Percentiles rank a stretch among this genome's conserved stretches.
These are phyloP conservation scores for Mortierella sp. DNA, from an alignment of 371 early-diverging fungal species.

Conservation along the genomic window DNA sequence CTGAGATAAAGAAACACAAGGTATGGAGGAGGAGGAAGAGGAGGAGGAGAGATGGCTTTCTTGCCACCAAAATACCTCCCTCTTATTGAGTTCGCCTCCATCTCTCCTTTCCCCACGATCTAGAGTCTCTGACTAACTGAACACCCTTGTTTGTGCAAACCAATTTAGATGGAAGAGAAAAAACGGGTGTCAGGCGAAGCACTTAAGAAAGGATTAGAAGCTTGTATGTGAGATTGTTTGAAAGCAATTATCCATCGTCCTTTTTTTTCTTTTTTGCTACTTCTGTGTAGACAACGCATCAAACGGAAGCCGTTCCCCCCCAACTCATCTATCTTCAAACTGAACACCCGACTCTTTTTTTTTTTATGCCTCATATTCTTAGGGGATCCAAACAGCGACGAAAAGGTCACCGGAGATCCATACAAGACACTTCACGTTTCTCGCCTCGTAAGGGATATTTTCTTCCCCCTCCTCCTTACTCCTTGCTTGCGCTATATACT, in stretches of 20 bases:
- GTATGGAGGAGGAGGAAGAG: conserved; percentile 48
- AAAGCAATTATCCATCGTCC: background rate
- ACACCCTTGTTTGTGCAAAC: background rate
- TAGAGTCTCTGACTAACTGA: background rate
- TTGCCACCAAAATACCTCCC: background rate
- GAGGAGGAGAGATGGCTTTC: background rate
- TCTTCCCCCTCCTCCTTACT: no score
- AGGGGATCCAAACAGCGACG: conserved; percentile 80
- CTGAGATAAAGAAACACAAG: conserved; percentile 76
- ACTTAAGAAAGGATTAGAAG: conserved; percentile 62
- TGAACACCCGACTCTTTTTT: background rate
- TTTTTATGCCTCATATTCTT: no score
- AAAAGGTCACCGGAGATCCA: conserved; percentile 83
- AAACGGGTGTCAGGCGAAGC: conserved; percentile 67
- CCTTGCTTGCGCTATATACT: background rate
- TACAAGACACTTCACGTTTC: conserved; percentile 93
- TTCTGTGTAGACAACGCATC: no score
- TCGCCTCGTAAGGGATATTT: conserved; percentile 66
- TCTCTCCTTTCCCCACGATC: background rate
- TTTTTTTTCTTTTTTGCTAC: background rate
- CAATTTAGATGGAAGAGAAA: conserved; percentile 60
- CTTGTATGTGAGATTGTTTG: conserved; percentile 55
- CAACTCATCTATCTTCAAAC: no score
- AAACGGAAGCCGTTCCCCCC: no score
- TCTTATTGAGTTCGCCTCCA: background rate